Evolutionary conservation across 1,139 yeast genomes (phyloP).

Genomic region (Candida albicans): DNA sequence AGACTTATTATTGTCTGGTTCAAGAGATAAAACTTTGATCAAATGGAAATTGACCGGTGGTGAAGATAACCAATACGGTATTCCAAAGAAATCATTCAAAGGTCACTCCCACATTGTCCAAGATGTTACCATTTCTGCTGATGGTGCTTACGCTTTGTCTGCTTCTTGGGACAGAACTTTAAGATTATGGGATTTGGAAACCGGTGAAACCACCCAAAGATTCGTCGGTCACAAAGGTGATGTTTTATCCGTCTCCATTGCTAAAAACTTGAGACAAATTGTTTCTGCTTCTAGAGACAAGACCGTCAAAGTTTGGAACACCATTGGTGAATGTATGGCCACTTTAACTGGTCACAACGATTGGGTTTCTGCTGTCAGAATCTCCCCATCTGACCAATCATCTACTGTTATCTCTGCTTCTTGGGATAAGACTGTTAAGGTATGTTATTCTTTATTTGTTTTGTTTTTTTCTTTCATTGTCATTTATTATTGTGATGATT

Average conservation of each 20-base stretch:
- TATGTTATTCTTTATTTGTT: slow-evolving; percentile 51
- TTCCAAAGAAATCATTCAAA: slow-evolving; percentile 93
- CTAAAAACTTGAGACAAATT: slow-evolving; percentile 96
- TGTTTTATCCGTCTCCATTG: slow-evolving; percentile 94
- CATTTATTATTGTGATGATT: slow-evolving; percentile 51
- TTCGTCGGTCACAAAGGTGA: slow-evolving; percentile 98
- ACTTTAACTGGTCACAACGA: slow-evolving; percentile 95
- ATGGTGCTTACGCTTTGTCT: slow-evolving; percentile 97
- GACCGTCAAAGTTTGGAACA: slow-evolving; percentile 99
- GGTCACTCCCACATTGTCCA: slow-evolving; percentile 99
- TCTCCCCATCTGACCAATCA: slow-evolving; percentile 75
- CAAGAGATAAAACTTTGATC: slow-evolving; percentile 98
- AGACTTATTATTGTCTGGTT: slow-evolving; percentile 95
- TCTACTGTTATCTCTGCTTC: slow-evolving; percentile 95
- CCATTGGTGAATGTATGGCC: slow-evolving; percentile 97
- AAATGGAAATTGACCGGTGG: slow-evolving; percentile 97
- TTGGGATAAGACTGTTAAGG: slow-evolving; percentile 99
- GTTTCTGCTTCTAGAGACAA: slow-evolving; percentile 99
- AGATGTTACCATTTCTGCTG: slow-evolving; percentile 97
- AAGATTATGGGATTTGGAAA: slow-evolving; percentile 96
- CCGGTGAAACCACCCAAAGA: slow-evolving; percentile 94
- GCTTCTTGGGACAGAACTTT: slow-evolving; percentile 99
- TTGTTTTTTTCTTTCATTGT: slow-evolving; percentile 2
- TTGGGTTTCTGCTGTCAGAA: slow-evolving; percentile 99
- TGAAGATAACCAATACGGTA: slow-evolving; percentile 96